Percentiles rank a stretch among this genome's conserved stretches.
Conservation (phyloP, 352 stramenopile species). For the Phytophthora hybrid region DNA sequence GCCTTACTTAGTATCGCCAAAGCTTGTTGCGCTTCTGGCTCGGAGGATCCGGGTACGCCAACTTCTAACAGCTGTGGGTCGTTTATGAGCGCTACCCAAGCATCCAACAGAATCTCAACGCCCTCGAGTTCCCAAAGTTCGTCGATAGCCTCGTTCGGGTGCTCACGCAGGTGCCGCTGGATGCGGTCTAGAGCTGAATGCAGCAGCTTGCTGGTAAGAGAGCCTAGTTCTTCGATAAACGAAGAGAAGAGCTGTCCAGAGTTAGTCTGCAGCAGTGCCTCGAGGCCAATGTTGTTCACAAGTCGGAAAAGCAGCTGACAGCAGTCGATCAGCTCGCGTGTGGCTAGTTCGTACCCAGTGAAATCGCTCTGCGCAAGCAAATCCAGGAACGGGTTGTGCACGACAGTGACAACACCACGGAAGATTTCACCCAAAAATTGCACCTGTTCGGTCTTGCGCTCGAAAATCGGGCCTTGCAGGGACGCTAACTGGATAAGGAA, state of each 20-base stretch:
- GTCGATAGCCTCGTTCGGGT: slow-evolving; percentile 58
- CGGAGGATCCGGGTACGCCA: slow-evolving; percentile 25
- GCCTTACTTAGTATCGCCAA: slow-evolving; percentile 59
- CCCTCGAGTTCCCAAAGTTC: slow-evolving; percentile 89
- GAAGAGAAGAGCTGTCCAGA: slow-evolving; percentile 56
- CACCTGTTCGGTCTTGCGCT: slow-evolving; percentile 64
- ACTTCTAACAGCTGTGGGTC: slow-evolving; percentile 62
- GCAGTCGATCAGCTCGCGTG: slow-evolving; percentile 85
- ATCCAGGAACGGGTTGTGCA: slow-evolving; percentile 81
- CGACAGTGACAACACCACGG: slow-evolving; percentile 62
- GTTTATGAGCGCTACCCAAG: slow-evolving; percentile 79
- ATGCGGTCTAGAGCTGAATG: slow-evolving; percentile 73
- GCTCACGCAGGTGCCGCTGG: slow-evolving; percentile 57
- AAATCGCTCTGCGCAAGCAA: slow-evolving; percentile 70
- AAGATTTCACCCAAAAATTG: slow-evolving; percentile 81
- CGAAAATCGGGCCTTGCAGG: slow-evolving; percentile 76
- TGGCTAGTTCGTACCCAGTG: slow-evolving; percentile 73
- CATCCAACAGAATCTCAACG: slow-evolving; percentile 82
- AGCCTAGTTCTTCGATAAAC: slow-evolving; percentile 76
- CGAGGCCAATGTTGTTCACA: slow-evolving; percentile 78
- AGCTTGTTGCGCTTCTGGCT: slow-evolving; percentile 46
- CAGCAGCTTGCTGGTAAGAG: slow-evolving; percentile 75
- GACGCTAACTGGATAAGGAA: slow-evolving; percentile 86
- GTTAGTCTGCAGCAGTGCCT: slow-evolving; percentile 52
- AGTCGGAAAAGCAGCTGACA: slow-evolving; percentile 84